phyloP scores from a whole-genome alignment of 2,329 filamentous ascomycete genomes.

The Chrysoporthe cubensis region DNA sequence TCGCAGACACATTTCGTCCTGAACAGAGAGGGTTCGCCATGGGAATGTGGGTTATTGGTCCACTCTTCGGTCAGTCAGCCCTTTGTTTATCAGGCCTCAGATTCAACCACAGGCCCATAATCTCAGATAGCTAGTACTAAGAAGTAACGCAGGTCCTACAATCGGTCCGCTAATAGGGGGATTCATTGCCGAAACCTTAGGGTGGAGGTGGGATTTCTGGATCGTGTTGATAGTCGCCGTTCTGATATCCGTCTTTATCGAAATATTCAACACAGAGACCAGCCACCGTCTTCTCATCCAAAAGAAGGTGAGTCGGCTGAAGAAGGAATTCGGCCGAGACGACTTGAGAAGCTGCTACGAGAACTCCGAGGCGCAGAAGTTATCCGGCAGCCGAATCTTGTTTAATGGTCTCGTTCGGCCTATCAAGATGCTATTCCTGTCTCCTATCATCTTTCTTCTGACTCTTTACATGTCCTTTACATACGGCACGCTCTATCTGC shows the following conservation, averaged over 20 bases:
- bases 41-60: conserved; percentile 53
- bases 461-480: conserved; percentile 56
- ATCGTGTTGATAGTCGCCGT: conserved; percentile 53
- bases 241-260: conserved; percentile 41
- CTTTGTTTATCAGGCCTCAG: background rate
- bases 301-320: conserved; percentile 51
- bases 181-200: conserved; percentile 52
- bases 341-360: conserved; percentile 54
- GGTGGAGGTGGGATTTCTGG: conserved; percentile 59
- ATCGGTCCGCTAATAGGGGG: conserved; percentile 53
- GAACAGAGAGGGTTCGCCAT: conserved; percentile 52
- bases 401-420: conserved; percentile 34
- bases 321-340: conserved; percentile 49
- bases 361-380: conserved; percentile 28
- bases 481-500: conserved; percentile 57
- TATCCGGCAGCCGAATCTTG: conserved; percentile 37
- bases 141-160: conserved; percentile 41
- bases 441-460: conserved; percentile 51
- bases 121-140: background rate
- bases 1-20: conserved; percentile 57
- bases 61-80: conserved; percentile 42
- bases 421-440: conserved; percentile 48
- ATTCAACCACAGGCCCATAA: background rate
- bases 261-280: conserved; percentile 50
- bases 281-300: conserved; percentile 55